Base-by-base conservation (phyloP, 2,329 filamentous ascomycete genomes). In the Fusarium denticulatum region DNA sequence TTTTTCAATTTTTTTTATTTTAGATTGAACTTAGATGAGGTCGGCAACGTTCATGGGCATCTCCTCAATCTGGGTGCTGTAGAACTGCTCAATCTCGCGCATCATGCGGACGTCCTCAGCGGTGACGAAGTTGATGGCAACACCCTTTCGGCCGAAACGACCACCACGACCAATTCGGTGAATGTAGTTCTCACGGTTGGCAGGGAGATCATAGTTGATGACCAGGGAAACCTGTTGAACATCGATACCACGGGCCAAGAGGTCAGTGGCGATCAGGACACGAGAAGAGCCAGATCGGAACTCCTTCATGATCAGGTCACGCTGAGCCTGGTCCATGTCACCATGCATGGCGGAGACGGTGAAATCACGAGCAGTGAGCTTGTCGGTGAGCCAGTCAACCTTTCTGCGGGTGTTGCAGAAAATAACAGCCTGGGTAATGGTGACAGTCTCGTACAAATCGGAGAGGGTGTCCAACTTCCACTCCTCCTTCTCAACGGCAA, bases 381-480 rank as follows among this genome's bases (percentile, higher is more conserved):
- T 98, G 88, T 98, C 96, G 79, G 96, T 98, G 80, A 99, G 93
- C 96, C 96, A 99, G 89, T 99, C 96, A 82, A 99, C 96, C 95
- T 99, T 99, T 90, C 96, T 93, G 85, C 96, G 94, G 83, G 96
- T 99, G 92, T 99, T 99, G 92, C 96, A 99, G 94, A 99, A 99
- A 88, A 99, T 99, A 86, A 99, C 96, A 69, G 96, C 96, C 87
- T 99, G 96, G 80, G 96, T 99, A 82, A 98, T 99, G 84, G 96
- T 99, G 83, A 99, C 93, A 64, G 96, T 99, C 89, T 99, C 96
- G 89, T 99, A 99, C 79, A 99, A 87, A 87, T 99, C 96, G 81
- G 94, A 98, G 73, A 99, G 94, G 71, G 96, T 99, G 86, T 99
- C 96, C 77, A 99, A 92, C 89, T 99, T 99, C 96, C 96, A 99